phyloP scores from a whole-genome alignment of 2,329 filamentous ascomycete genomes.

The Trichoderma aggressivum region DNA sequence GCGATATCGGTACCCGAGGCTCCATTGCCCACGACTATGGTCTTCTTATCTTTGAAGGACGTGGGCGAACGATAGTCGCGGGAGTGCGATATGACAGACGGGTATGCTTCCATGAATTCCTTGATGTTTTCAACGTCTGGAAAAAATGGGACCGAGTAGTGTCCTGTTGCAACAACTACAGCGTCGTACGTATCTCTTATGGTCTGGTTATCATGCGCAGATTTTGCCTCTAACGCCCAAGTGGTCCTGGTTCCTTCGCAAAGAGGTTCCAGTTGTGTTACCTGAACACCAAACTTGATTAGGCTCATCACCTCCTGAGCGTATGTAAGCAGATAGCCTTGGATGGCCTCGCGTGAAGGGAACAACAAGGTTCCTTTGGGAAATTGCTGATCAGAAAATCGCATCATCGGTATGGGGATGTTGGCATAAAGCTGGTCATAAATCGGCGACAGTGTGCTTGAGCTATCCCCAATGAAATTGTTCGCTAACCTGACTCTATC shows the following conservation, averaged over 20 bases:
- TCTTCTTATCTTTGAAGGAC: slow-evolving; percentile 64
- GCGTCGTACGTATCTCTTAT: slow-evolving; percentile 62
- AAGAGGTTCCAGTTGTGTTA: slow-evolving; percentile 52
- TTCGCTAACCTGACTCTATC: slow-evolving; percentile 59
- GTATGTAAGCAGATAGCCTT: slow-evolving; percentile 71
- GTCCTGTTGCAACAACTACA: slow-evolving; percentile 70
- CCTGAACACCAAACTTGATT: slow-evolving; percentile 67
- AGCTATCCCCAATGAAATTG: slow-evolving; percentile 55
- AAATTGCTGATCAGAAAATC: slow-evolving; percentile 68
- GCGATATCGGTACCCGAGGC: slow-evolving; percentile 86
- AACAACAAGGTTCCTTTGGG: slow-evolving; percentile 64
- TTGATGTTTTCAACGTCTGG: slow-evolving; percentile 59
- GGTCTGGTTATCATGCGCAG: slow-evolving; percentile 42
- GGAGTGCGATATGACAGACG: slow-evolving; percentile 65
- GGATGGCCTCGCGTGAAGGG: slow-evolving; percentile 67
- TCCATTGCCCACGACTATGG: slow-evolving; percentile 79
- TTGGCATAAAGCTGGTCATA: slow-evolving; percentile 87
- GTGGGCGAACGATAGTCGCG: slow-evolving; percentile 72
- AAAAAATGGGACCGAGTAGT: slow-evolving; percentile 67
- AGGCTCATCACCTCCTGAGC: slow-evolving; percentile 63
- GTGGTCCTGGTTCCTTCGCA: slow-evolving; percentile 34
- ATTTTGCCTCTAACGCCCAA: slow-evolving; percentile 61
- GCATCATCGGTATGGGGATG: slow-evolving; percentile 78
- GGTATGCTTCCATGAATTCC: slow-evolving; percentile 57
- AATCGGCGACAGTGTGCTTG: slow-evolving; percentile 73